A percentile compares a stretch with the other conserved stretches of the same genome.
Conservation (phyloP, 2,329 filamentous ascomycete species). For the Pseudocercospora pini-densiflorae region DNA sequence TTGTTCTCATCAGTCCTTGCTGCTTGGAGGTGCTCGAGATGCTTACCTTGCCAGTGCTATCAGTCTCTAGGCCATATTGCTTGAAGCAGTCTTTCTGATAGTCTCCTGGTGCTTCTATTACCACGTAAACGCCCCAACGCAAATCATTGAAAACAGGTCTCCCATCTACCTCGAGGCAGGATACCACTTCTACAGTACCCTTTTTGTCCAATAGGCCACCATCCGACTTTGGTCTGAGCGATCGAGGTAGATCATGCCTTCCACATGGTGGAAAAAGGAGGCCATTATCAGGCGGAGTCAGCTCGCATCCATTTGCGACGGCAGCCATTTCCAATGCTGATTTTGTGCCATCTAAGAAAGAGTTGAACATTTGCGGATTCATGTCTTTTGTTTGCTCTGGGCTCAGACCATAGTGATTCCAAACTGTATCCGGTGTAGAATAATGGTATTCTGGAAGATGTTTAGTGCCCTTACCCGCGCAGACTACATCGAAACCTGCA, state of each 20-base stretch:
- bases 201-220: slow-evolving; percentile 49
- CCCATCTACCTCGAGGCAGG: slow-evolving; percentile 50
- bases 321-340: slow-evolving; percentile 55
- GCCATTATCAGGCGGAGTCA: slow-evolving; percentile 48
- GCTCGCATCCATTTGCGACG: slow-evolving; percentile 52
- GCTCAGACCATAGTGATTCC: slow-evolving; percentile 54
- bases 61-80: slow-evolving; percentile 52
- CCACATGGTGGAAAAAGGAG: slow-evolving; percentile 52
- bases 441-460: slow-evolving; percentile 53
- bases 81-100: slow-evolving; percentile 51
- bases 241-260: slow-evolving; percentile 48
- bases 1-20: slow-evolving; percentile 11
- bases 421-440: slow-evolving; percentile 53
- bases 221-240: slow-evolving; percentile 47
- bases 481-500: slow-evolving; percentile 52
- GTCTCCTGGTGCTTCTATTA: slow-evolving; percentile 50
- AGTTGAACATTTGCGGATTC: slow-evolving; percentile 57
- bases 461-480: slow-evolving; percentile 54
- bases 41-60: slow-evolving; percentile 41
- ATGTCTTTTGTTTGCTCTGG: slow-evolving; percentile 52
- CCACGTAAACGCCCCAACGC: slow-evolving; percentile 52
- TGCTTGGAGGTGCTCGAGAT: neutral
- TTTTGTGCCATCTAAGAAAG: slow-evolving; percentile 55
- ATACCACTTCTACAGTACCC: slow-evolving; percentile 53
- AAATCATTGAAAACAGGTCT: slow-evolving; percentile 48